Evolutionary conservation across 352 stramenopile species (phyloP).

Genomic region (Globisporangium yorkense): DNA sequence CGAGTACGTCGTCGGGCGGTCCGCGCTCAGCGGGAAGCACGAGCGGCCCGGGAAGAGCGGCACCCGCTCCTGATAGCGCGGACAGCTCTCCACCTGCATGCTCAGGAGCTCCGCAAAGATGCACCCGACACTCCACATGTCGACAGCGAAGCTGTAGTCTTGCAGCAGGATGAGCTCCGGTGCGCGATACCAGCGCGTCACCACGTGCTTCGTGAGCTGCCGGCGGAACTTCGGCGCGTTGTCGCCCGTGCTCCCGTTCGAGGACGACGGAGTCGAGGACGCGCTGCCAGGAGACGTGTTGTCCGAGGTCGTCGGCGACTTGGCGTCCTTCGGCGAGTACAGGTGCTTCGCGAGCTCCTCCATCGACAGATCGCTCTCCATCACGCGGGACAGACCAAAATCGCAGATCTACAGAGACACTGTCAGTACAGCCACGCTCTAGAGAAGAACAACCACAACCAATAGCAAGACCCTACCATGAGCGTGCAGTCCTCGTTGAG

Average conservation of each 20-base stretch:
- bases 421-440: neutral
- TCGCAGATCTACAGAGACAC: conserved; percentile 53
- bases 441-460: neutral
- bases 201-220: conserved; percentile 97
- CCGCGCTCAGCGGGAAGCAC: conserved; percentile 82
- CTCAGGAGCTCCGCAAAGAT: conserved; percentile 86
- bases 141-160: conserved; percentile 95
- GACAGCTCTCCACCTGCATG: conserved; percentile 86
- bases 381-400: conserved; percentile 79
- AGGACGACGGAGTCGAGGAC: conserved; percentile 66
- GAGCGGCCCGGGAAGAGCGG: conserved; percentile 79
- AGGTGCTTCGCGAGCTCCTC: conserved; percentile 72
- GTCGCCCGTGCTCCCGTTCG: conserved; percentile 16
- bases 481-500: conserved; percentile 86
- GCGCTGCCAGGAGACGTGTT: conserved; percentile 51
- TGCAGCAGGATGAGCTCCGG: conserved; percentile 97
- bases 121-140: conserved; percentile 99
- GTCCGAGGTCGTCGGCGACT: conserved; percentile 73
- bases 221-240: conserved; percentile 65
- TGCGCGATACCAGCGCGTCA: conserved; percentile 97
- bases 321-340: conserved; percentile 74
- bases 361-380: conserved; percentile 72
- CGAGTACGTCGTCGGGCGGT: conserved; percentile 78
- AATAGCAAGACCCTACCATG: conserved; percentile 33
- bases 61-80: conserved; percentile 79